These are phyloP conservation scores for Lolium rigidum DNA, from an alignment of 176 grass and related monocot genomes.

Conservation along the genomic window DNA sequence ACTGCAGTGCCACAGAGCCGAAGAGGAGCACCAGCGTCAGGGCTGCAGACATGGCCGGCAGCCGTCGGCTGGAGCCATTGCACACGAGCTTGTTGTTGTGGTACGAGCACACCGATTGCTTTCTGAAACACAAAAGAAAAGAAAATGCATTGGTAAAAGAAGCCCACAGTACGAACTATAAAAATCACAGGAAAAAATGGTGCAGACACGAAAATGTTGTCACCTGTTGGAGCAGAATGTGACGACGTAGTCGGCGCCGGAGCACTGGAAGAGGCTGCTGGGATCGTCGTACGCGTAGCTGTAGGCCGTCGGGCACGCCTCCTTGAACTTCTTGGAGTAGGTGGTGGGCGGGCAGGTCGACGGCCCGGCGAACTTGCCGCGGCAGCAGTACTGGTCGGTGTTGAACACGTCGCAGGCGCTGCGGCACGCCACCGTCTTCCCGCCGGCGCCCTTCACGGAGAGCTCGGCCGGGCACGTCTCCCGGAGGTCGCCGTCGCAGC, in stretches of 20 bases:
- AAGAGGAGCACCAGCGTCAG: constrained; percentile 46
- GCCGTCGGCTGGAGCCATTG: constrained; percentile 32
- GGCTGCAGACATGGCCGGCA: constrained; percentile 32
- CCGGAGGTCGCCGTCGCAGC: constrained; percentile 63
- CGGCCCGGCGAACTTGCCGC: constrained; percentile 49
- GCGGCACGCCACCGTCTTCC: constrained; percentile 62
- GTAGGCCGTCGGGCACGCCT: constrained; percentile 59
- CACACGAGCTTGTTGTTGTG: constrained; percentile 66
- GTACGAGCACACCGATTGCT: constrained; percentile 58
- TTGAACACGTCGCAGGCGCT: constrained; percentile 80
- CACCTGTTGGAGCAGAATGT: constrained; percentile 54
- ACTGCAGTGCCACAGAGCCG: background rate
- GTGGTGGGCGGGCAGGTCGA: constrained; percentile 56
- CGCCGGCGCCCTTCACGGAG: constrained; percentile 40
- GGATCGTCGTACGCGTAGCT: constrained; percentile 80
- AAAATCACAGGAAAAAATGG: background rate
- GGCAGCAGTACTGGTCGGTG: constrained; percentile 81
- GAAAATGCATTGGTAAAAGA: too few relatives aligned
- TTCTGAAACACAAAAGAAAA: constrained; percentile 38
- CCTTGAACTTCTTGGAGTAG: constrained; percentile 75
- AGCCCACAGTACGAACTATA: background rate
- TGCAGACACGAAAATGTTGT: background rate
- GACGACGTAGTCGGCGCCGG: constrained; percentile 53
- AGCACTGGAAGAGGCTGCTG: constrained; percentile 58
- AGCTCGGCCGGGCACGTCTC: constrained; percentile 57